Conservation (phyloP, 768 basidiomycete genomes). For the Mycena belliarum region DNA sequence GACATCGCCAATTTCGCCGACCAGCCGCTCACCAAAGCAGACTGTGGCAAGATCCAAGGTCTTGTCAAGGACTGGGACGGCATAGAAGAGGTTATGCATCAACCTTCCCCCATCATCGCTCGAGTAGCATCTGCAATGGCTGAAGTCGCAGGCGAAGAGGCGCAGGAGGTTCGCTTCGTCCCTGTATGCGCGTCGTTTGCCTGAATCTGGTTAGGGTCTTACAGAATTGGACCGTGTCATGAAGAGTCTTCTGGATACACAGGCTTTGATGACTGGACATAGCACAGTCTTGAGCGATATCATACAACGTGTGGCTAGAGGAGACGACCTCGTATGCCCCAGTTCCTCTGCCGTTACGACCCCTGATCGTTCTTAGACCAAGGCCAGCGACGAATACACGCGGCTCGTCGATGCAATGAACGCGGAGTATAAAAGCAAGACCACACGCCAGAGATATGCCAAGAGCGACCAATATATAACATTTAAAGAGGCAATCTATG, state of each 20-base stretch:
- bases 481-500: slow-evolving; percentile 71
- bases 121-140: slow-evolving; percentile 61
- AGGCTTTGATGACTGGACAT: slow-evolving; percentile 60
- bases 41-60: slow-evolving; percentile 54
- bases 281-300: slow-evolving; percentile 54
- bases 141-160: slow-evolving; percentile 58
- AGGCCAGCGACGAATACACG: slow-evolving; percentile 54
- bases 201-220: slow-evolving; percentile 43
- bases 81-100: slow-evolving; percentile 51
- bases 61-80: slow-evolving; percentile 63
- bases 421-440: slow-evolving; percentile 56
- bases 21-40: slow-evolving; percentile 62
- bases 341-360: neutral
- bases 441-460: slow-evolving; percentile 78
- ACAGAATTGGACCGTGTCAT: slow-evolving; percentile 65
- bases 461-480: slow-evolving; percentile 57
- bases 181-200: neutral
- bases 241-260: slow-evolving; percentile 68
- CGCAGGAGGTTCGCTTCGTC: slow-evolving; percentile 45
- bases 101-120: slow-evolving; percentile 46
- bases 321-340: slow-evolving; percentile 59
- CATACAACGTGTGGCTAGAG: slow-evolving; percentile 54
- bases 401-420: slow-evolving; percentile 41
- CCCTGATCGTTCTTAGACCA: slow-evolving; percentile 39
- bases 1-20: slow-evolving; percentile 63